Evolutionary conservation across 768 basidiomycete species (phyloP), one percentile per base, ranked within the genome.

Genomic region (Mycena floridula): DNA sequence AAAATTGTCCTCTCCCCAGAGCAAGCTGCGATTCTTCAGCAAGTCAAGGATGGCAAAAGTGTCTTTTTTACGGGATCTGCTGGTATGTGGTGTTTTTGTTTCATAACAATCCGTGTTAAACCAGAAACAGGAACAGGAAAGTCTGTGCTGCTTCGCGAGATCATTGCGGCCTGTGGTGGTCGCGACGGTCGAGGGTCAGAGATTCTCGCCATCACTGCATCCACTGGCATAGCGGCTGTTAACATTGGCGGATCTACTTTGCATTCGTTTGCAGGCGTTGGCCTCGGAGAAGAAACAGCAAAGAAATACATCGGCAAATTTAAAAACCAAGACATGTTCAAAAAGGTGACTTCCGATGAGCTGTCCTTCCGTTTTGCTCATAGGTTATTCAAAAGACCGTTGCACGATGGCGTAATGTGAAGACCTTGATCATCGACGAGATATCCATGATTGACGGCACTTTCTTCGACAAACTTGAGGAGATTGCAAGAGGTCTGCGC

Each of bases 61-160:
- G 78, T 91, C 7, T 92, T 92, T 62, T 92, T 92, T 59, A 91
- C 89, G 0, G 90, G 90, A 2, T 84, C 85, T 15, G 90, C 90
- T 42, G 89, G 88, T 82, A 42, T 23, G 59, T 61, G 24, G 23
- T 27, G 9, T 22, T 27, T 15, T 22, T 25, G 27, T 35, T 28
- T 25, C 21, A 26, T 27, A 25, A 13, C 12, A 26, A 7, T 20
- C n/a, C 16, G 38, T 23, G 27, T 27, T 16, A 16, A 50, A 43
- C 32, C 20, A 11, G 28, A 2, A 32, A 26, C 4, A 81, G 81
- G 81, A 21, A 91, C 89, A 2, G 89, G 89, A 21, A 93, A 93
- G 62, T 91, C 89, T 0, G 82, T 91, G 6, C 65, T 91, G 0
- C 66, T 93, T 13, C 72, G 85, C 3, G 80, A 82, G 54, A 87